These are phyloP conservation scores for Leucocoprinus birnbaumii DNA, from an alignment of 768 basidiomycete genomes.

Conservation along the genomic window DNA sequence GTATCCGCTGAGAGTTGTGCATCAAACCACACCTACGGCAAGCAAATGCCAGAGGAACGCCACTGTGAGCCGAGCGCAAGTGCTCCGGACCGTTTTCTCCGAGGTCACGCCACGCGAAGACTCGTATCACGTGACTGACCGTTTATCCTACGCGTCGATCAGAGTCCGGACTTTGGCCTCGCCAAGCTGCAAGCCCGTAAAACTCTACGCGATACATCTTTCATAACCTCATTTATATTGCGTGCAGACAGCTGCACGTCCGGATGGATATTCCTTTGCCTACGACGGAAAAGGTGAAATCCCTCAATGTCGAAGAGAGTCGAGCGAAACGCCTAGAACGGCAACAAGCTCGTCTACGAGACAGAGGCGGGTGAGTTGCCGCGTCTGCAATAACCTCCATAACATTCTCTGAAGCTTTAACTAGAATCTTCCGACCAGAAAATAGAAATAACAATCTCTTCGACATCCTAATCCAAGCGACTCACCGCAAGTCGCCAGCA, in stretches of 20 bases:
- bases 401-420: neutral
- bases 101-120: neutral
- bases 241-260: neutral
- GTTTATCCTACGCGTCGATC: too few species aligned
- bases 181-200: neutral
- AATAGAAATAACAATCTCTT: constrained; percentile 41
- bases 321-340: constrained; percentile 57
- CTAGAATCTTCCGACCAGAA: constrained; percentile 53
- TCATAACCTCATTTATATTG: neutral
- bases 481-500: constrained; percentile 6
- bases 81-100: neutral
- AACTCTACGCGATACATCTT: neutral
- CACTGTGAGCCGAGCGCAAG: too few species aligned
- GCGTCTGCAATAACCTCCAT: neutral
- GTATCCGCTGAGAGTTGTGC: too few species aligned
- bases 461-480: constrained; percentile 38
- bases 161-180: too few species aligned
- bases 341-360: constrained; percentile 64
- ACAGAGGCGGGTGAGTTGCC: constrained; percentile 56
- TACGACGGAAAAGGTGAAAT: neutral
- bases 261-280: constrained; percentile 6
- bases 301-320: constrained; percentile 50
- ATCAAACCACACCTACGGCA: too few species aligned
- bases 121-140: too few species aligned
- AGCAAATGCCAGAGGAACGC: too few species aligned